These are phyloP conservation scores for Diplotaxis tenuifolia DNA, from an alignment of 345 rosid species.

Conservation along the genomic window DNA sequence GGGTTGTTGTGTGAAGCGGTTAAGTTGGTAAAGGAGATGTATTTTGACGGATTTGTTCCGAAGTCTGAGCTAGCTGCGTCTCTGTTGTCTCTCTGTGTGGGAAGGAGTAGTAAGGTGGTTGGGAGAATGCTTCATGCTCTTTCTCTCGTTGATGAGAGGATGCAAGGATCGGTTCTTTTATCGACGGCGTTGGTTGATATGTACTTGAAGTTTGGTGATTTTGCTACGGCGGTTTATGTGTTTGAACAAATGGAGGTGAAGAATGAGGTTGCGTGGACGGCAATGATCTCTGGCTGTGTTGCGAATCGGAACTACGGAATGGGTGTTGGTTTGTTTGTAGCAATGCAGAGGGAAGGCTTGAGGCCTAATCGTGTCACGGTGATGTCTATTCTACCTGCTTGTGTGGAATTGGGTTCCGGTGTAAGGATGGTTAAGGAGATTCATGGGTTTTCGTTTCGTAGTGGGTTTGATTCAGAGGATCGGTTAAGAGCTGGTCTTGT, in stretches of 20 bases:
- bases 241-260: slow-evolving; percentile 42
- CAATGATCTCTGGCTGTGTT: slow-evolving; percentile 51
- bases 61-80: slow-evolving; percentile 52
- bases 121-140: slow-evolving; percentile 52
- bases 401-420: slow-evolving; percentile 33
- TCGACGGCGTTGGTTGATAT: slow-evolving; percentile 51
- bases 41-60: slow-evolving; percentile 41
- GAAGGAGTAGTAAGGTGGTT: slow-evolving; percentile 19
- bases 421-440: slow-evolving; percentile 43
- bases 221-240: slow-evolving; percentile 35
- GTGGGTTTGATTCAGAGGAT: slow-evolving; percentile 36
- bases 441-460: slow-evolving; percentile 54
- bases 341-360: slow-evolving; percentile 47
- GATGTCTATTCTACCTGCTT: slow-evolving; percentile 43
- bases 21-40: slow-evolving; percentile 41
- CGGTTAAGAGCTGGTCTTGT: slow-evolving; percentile 44
- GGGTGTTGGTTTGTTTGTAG: slow-evolving; percentile 43
- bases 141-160: slow-evolving; percentile 41
- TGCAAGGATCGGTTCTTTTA: slow-evolving; percentile 37
- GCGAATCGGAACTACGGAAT: slow-evolving; percentile 33
- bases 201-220: slow-evolving; percentile 46
- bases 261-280: slow-evolving; percentile 60
- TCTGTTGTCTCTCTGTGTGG: slow-evolving; percentile 37
- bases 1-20: slow-evolving; percentile 38
- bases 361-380: slow-evolving; percentile 50